A percentile compares a stretch with the other conserved stretches of the same genome.
These are phyloP conservation scores for Puccinia brachypodii DNA, from an alignment of 1,284 basidiomycete genomes.

Conservation along the genomic window DNA sequence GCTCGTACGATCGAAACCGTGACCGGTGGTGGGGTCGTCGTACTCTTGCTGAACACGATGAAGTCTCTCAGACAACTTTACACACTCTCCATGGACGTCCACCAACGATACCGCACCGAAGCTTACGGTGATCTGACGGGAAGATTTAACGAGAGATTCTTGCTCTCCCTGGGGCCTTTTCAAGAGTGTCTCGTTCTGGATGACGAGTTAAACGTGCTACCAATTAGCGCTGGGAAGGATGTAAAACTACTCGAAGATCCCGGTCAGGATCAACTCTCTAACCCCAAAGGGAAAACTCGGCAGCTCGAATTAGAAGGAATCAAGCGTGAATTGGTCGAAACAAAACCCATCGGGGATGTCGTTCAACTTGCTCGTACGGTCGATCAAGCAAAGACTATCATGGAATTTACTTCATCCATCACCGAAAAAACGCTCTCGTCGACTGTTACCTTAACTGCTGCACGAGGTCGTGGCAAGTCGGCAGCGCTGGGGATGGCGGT, in stretches of 20 bases:
- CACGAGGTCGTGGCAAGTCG: conserved; percentile 93
- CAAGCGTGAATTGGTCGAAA: conserved; percentile 75
- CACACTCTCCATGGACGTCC: conserved; percentile 96
- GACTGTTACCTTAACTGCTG: conserved; percentile 91
- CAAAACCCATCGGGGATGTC: conserved; percentile 84
- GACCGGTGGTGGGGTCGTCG: conserved; percentile 91
- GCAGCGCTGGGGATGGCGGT: conserved; percentile 92
- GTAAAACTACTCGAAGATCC: conserved; percentile 67
- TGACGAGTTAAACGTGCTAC: conserved; percentile 96
- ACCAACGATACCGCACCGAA: conserved; percentile 72
- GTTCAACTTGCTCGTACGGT: conserved; percentile 88
- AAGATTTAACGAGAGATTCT: conserved; percentile 98
- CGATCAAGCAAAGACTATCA: conserved; percentile 77
- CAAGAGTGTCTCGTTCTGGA: conserved; percentile 90
- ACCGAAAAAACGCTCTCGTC: conserved; percentile 88
- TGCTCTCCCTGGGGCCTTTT: conserved; percentile 86
- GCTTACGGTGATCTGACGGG: conserved; percentile 81
- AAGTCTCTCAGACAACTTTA: conserved; percentile 88
- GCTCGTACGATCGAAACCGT: conserved; percentile 98
- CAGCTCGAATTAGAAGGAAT: conserved; percentile 72
- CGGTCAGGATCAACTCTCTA: conserved; percentile 48
- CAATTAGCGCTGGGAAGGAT: conserved; percentile 93
- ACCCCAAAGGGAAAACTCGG: conserved; percentile 63
- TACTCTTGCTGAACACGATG: conserved; percentile 93
- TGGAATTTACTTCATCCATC: conserved; percentile 90